phyloP scores from a whole-genome alignment of 306 rosid genomes.

The Cucumis melo region DNA sequence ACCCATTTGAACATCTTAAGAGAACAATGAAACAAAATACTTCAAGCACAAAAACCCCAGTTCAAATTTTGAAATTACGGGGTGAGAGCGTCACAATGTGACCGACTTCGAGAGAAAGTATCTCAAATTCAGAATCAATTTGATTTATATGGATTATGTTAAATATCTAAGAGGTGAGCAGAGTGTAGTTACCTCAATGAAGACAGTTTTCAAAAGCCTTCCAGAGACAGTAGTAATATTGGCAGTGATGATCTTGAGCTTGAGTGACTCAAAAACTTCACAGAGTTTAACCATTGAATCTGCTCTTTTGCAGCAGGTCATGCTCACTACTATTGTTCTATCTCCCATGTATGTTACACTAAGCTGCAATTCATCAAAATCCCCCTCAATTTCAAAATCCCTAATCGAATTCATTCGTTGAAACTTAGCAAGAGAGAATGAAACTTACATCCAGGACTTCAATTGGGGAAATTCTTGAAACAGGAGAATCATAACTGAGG shows the following conservation, averaged over 20 bases:
- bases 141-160: too few relatives aligned
- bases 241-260: conserved; percentile 69
- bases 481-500: conserved; percentile 18
- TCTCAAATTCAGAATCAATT: too few relatives aligned
- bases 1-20: neutral
- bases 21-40: neutral
- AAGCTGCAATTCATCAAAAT: conserved; percentile 28
- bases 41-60: neutral
- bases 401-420: neutral
- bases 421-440: neutral
- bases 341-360: conserved; percentile 66
- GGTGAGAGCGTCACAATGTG: too few relatives aligned
- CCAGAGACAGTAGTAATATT: conserved; percentile 62
- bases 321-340: conserved; percentile 55
- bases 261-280: conserved; percentile 78
- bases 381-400: neutral
- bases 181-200: conserved; percentile 55
- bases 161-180: too few relatives aligned
- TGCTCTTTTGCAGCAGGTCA: conserved; percentile 72
- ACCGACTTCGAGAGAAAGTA: too few relatives aligned
- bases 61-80: too few relatives aligned
- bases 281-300: conserved; percentile 89
- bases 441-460: conserved; percentile 58
- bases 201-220: conserved; percentile 64
- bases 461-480: conserved; percentile 43